Base-by-base conservation (phyloP, 2,329 filamentous ascomycete species). In the Coniella vitis region DNA sequence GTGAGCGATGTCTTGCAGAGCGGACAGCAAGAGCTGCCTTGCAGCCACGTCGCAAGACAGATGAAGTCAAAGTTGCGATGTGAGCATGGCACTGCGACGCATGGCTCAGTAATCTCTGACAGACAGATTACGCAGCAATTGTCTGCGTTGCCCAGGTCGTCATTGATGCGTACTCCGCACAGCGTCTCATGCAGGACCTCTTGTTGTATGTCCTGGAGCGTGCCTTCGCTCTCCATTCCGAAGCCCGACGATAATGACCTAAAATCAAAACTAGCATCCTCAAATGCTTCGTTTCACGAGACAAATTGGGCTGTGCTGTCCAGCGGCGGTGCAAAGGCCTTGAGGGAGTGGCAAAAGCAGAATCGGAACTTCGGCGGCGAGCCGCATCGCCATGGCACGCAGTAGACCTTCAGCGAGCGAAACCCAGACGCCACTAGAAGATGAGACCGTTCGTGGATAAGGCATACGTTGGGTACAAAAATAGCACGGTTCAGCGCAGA, bases 121-220 rank as follows among this genome's bases (percentile, higher is more conserved):
- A 96, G 81, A 65, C 90, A 97, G 65, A 97, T 93, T 55, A 94
- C 88, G 65, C 90, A 96, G 60, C 76, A 80, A 54, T 48, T 63
- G 53, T 50, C 34, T 17, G 43, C 45, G n/a, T 36, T 42, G 31
- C 36, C 53, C 14, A 51, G 37, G 21, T 47, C 45, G 22, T 47
- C 40, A 41, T 22, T 34, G 25, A 10, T 29, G 36, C 53, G 53
- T 38, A 71, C 63, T 54, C 75, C 69, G 50, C 64, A 58, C 14
- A 76, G 67, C 0, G 73, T 75, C 39, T 60, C 67, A 38, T 70
- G 68, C 22, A 76, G 61, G 9, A 76, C 60, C 58, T 61, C 62
- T 29, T 66, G 62, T 54, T 68, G 65, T 29, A 75, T 58, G 42
- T 74, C 66, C 8, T 45, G 48, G 22, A 14, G 39, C 19, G 21